phyloP scores from a whole-genome alignment of 2,329 filamentous ascomycete genomes.

The Beauveria rudraprayagi region DNA sequence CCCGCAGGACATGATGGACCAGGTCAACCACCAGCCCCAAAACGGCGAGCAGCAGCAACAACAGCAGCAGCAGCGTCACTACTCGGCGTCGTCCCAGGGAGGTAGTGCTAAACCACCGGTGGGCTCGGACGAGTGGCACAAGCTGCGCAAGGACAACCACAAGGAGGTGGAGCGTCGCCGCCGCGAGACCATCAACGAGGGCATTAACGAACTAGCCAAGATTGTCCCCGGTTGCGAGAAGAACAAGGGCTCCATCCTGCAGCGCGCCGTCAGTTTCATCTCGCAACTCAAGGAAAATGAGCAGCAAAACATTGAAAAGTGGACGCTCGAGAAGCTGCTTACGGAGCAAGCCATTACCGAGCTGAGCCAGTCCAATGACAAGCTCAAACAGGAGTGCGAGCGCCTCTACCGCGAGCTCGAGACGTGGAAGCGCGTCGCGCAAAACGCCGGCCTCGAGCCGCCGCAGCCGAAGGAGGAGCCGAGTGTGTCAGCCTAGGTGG shows the following conservation, averaged over 20 bases:
- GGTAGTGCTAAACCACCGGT: constrained; percentile 68
- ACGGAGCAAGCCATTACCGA: constrained; percentile 86
- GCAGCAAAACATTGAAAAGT: constrained; percentile 87
- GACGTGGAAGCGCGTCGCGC: constrained; percentile 66
- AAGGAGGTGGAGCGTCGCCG: constrained; percentile 98
- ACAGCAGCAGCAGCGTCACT: constrained; percentile 19
- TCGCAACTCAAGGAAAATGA: constrained; percentile 91
- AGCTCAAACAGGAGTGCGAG: constrained; percentile 73
- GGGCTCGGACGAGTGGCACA: constrained; percentile 97
- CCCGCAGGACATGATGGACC: constrained; percentile 18
- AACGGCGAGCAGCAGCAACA: constrained; percentile 33
- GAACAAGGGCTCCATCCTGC: constrained; percentile 95
- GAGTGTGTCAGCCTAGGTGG: constrained; percentile 12
- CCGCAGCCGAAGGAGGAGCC: constrained; percentile 32
- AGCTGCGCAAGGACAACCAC: constrained; percentile 93
- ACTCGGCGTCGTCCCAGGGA: constrained; percentile 31
- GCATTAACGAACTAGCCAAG: constrained; percentile 95
- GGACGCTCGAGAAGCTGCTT: constrained; percentile 82
- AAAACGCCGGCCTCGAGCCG: constrained; percentile 48
- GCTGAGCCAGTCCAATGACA: constrained; percentile 78
- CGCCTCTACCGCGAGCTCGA: constrained; percentile 70
- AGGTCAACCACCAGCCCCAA: constrained; percentile 25
- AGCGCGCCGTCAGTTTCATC: constrained; percentile 90
- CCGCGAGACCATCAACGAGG: constrained; percentile 96
- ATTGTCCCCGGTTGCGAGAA: constrained; percentile 97